Evolutionary conservation across 2,329 filamentous ascomycete species (phyloP), one percentile per base, ranked within the genome.

Genomic region (Nemania sp.): DNA sequence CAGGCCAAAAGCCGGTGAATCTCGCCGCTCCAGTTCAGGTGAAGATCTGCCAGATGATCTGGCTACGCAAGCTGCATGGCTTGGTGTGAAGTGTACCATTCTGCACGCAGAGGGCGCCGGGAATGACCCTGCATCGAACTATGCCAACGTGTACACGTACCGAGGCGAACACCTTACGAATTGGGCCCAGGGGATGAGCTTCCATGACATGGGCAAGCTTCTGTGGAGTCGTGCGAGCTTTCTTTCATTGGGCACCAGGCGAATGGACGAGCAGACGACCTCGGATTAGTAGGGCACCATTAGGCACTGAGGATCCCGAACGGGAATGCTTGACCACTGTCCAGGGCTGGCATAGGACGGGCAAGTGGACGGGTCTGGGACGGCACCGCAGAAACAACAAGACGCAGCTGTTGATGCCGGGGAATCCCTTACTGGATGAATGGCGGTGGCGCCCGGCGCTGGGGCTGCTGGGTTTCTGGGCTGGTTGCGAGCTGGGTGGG

Each of bases 361-460:
- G 45, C 34, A 35, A 35, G 7, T n/a, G n/a, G n/a, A n/a, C n/a
- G n/a, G 11, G 35, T 39, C 11, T n/a, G 35, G 34, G 49, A 47
- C 40, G 37, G 47, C 21, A 29, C 25, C 48, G 54, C 32, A 59
- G 58, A 25, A n/a, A 18, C 42, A 20, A 20, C 11, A 20, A 13
- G 42, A 20, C 25, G 42, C 42, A 25, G 17, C 21, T 7, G 45
- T n/a, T 13, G 13, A 32, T 34, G 45, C 45, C 13, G 29, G 45
- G 20, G 25, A 34, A 34, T 32, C 45, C 45, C 21, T 13, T 15
- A 35, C 48, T 40, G 37, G 43, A 46, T 29, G 4, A 40, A 54
- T 55, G 63, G 71, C 69, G 69, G 69, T 72, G 71, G 69, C 69
- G 57, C 55, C 34, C 37, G 21, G 9, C n/a, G 58, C 58, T 63